Evolutionary conservation across 108 stramenopile genomes (phyloP).

Genomic region (Epithemia pelagica): DNA sequence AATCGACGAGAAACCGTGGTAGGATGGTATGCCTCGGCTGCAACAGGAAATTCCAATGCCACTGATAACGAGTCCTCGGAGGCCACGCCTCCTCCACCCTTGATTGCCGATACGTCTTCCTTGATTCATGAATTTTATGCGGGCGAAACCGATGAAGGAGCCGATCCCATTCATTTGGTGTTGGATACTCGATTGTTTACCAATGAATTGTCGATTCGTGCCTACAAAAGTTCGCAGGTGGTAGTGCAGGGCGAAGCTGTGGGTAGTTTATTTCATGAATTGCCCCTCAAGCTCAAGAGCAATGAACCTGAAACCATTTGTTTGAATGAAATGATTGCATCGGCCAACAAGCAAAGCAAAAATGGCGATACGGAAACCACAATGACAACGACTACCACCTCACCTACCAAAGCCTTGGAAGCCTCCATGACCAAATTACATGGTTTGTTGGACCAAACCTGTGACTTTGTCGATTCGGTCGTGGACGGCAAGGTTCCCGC

Average conservation of each 20-base stretch:
- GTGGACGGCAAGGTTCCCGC: conserved; percentile 62
- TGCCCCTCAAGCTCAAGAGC: conserved; percentile 61
- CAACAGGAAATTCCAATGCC: conserved; percentile 22
- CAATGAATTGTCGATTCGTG: conserved; percentile 68
- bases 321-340: conserved; percentile 78
- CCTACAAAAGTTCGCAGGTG: conserved; percentile 71
- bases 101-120: conserved; percentile 85
- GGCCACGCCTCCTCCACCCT: conserved; percentile 8
- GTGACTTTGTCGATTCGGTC: conserved; percentile 80
- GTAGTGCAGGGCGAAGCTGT: conserved; percentile 70
- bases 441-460: conserved; percentile 72
- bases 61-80: no score
- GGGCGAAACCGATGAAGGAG: conserved; percentile 78
- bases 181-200: conserved; percentile 74
- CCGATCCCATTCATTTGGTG: conserved; percentile 79
- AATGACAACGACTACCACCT: conserved; percentile 11
- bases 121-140: conserved; percentile 97
- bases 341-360: conserved; percentile 18
- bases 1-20: conserved; percentile 90
- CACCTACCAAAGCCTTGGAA: conserved; percentile 25
- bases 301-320: conserved; percentile 85
- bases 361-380: conserved; percentile 14
- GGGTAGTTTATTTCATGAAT: conserved; percentile 89
- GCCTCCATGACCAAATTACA: conserved; percentile 73
- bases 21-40: conserved; percentile 93